phyloP scores from a whole-genome alignment of 2,329 filamentous ascomycete genomes.

The Neofusicoccum cordaticola region DNA sequence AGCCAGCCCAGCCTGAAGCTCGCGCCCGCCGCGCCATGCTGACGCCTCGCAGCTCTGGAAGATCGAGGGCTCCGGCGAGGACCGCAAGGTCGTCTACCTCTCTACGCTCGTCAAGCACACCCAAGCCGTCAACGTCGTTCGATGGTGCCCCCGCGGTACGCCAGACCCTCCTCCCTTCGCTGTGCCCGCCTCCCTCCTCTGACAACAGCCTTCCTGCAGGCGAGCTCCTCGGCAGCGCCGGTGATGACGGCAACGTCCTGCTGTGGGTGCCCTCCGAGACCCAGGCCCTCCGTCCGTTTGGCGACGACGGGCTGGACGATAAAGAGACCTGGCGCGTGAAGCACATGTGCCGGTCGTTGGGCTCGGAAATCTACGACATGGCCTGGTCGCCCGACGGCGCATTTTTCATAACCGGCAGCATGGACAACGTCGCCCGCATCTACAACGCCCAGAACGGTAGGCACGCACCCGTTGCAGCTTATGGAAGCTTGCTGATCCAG shows the following conservation, averaged over 20 bases:
- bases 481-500: conserved; percentile 98
- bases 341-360: conserved; percentile 94
- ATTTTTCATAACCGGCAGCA: conserved; percentile 97
- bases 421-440: conserved; percentile 97
- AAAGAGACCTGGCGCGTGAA: conserved; percentile 97
- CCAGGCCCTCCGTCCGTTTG: conserved; percentile 65
- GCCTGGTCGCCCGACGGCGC: conserved; percentile 97
- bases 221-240: conserved; percentile 89
- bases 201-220: conserved; percentile 53
- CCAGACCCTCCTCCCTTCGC: conserved; percentile 21
- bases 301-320: conserved; percentile 83
- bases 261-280: conserved; percentile 89
- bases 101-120: conserved; percentile 91
- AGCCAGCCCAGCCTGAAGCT: neutral
- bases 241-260: conserved; percentile 95
- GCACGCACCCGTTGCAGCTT: conserved; percentile 22
- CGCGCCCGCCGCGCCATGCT: neutral
- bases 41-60: conserved; percentile 73
- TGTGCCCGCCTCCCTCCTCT: conserved; percentile 11
- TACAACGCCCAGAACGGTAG: conserved; percentile 90
- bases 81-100: conserved; percentile 85
- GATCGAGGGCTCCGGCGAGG: conserved; percentile 78
- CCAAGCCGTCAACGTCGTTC: conserved; percentile 95
- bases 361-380: conserved; percentile 95
- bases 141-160: conserved; percentile 89